A percentile compares a stretch with the other conserved stretches of the same genome.
These are phyloP conservation scores for Nitzschia sp. DNA, from an alignment of 108 stramenopile species.

Conservation along the genomic window DNA sequence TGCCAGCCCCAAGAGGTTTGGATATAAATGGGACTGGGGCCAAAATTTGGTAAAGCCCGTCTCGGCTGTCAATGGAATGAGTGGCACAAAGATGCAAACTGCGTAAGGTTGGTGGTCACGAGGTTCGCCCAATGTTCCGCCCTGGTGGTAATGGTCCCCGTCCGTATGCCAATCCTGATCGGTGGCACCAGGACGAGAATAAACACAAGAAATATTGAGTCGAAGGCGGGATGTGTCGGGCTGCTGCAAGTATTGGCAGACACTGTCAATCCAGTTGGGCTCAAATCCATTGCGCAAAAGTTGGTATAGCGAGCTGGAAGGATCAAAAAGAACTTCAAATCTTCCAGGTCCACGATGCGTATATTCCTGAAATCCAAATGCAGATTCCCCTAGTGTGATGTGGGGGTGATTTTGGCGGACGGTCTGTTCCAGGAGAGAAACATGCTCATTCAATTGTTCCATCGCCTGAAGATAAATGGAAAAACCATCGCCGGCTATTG, in stretches of 20 bases:
- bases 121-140: constrained; percentile 32
- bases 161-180: constrained; percentile 69
- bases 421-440: neutral
- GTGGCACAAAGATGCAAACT: constrained; percentile 57
- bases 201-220: constrained; percentile 55
- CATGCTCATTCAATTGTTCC: neutral
- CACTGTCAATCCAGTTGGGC: constrained; percentile 40
- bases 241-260: constrained; percentile 37
- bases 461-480: neutral
- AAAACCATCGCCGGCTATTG: neutral
- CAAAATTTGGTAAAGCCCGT: constrained; percentile 66
- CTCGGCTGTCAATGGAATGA: constrained; percentile 49
- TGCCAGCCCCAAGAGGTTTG: constrained; percentile 51
- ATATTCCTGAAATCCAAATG: constrained; percentile 56
- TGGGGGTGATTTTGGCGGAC: constrained; percentile 32
- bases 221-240: constrained; percentile 37
- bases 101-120: constrained; percentile 49
- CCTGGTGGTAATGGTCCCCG: constrained; percentile 51
- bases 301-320: neutral
- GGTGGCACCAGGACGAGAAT: constrained; percentile 51
- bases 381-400: constrained; percentile 48
- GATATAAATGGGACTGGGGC: constrained; percentile 50
- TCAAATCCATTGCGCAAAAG: constrained; percentile 9
- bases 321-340: constrained; percentile 48
- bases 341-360: constrained; percentile 47